Conservation (phyloP, 169 alveolate genomes). For the Eimeria necatrix region DNA sequence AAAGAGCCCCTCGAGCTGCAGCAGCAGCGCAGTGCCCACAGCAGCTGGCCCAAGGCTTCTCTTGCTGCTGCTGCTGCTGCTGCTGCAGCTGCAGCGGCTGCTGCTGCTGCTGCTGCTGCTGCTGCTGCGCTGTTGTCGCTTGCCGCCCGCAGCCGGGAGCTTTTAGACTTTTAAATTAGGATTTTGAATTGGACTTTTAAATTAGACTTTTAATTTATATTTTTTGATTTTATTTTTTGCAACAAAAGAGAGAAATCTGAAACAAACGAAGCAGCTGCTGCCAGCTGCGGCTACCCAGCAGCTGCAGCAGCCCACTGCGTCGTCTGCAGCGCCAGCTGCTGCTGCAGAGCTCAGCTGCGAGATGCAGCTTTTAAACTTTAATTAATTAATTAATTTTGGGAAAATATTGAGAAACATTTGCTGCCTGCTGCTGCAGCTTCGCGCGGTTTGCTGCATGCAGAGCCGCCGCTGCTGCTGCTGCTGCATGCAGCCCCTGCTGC, state of each 20-base stretch:
- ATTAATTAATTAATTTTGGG: background rate
- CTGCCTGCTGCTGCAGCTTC: background rate
- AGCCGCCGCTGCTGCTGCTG: conserved; percentile 1
- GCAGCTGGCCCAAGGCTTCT: conserved; percentile 25
- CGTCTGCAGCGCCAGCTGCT: too few species aligned
- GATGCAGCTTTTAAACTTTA: too few species aligned
- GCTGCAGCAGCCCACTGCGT: background rate
- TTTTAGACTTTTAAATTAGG: too few species aligned
- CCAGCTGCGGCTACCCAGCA: background rate
- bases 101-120: conserved; percentile 24
- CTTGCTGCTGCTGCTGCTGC: too few species aligned
- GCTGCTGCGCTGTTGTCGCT: conserved; percentile 18
- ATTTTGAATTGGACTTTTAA: too few species aligned
- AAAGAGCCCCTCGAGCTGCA: background rate
- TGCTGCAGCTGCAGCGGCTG: background rate
- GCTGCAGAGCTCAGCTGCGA: too few species aligned
- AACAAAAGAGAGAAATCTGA: too few species aligned
- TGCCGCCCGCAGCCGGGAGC: too few species aligned
- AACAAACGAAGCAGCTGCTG: too few species aligned
- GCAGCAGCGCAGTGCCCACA: background rate
- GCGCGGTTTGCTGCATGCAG: background rate
- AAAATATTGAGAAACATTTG: background rate
- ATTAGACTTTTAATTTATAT: too few species aligned
- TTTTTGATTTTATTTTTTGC: background rate
- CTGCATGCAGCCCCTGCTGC: background rate